phyloP scores from a whole-genome alignment of 1,284 basidiomycete genomes.

The Abortiporus biennis region DNA sequence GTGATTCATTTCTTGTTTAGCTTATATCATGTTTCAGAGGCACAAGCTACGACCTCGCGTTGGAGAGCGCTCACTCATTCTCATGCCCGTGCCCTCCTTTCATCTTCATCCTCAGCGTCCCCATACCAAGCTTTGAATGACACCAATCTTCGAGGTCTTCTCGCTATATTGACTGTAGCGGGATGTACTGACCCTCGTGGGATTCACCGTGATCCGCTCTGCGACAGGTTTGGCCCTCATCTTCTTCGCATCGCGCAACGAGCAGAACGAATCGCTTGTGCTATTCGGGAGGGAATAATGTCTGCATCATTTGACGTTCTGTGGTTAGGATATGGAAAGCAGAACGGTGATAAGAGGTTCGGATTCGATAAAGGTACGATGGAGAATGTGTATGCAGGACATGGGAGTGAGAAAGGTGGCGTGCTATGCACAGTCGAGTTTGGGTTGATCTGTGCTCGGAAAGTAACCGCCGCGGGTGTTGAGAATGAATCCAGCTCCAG shows the following conservation, averaged over 20 bases:
- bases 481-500: constrained; percentile 1
- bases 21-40: constrained; percentile 19
- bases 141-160: constrained; percentile 26
- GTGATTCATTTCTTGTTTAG: too few species aligned
- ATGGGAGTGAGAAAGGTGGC: constrained; percentile 18
- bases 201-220: constrained; percentile 24
- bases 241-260: constrained; percentile 23
- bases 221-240: constrained; percentile 22
- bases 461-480: constrained; percentile 7
- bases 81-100: constrained; percentile 21
- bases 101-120: constrained; percentile 16
- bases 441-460: constrained; percentile 25
- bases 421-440: constrained; percentile 33
- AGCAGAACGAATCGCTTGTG: constrained; percentile 24
- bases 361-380: constrained; percentile 25
- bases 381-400: constrained; percentile 30
- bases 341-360: constrained; percentile 7
- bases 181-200: constrained; percentile 27
- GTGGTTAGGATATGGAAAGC: constrained; percentile 18
- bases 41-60: constrained; percentile 30
- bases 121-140: constrained; percentile 20
- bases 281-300: constrained; percentile 28
- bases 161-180: constrained; percentile 27
- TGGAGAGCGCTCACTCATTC: constrained; percentile 31
- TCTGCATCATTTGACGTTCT: constrained; percentile 28